Evolutionary conservation across 495 filamentous ascomycete genomes (phyloP), one percentile per base, ranked within the genome.

Genomic region (Xylaria castorea): DNA sequence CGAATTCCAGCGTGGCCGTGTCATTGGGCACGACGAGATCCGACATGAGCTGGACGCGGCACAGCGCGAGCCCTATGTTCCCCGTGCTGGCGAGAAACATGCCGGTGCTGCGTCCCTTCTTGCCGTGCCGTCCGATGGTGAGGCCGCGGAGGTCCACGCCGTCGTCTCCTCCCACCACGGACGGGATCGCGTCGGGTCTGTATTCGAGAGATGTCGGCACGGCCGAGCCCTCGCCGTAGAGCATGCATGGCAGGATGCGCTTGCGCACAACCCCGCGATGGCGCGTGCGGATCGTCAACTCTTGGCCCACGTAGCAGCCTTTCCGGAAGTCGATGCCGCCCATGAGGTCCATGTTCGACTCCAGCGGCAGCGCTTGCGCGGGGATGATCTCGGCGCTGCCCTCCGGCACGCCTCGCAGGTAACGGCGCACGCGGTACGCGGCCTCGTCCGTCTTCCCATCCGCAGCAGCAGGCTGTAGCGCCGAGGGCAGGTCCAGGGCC

Each of bases 281-380:
- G 77, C 94, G 90, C 0, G 97, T 98, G 32, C 96, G 90, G 58
- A 97, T 97, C 9, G 97, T 98, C 66, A 98, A 85, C 80, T 99
- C 96, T 83, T 99, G 96, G 0, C 96, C 96, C 0, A 98, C 90
- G 80, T 99, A 99, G 81, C 96, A 99, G 1, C 96, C 96, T 83
- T 99, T 99, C 61, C 89, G 87, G 81, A 97, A 99, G 83, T 98
- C 94, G 53, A 98, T 88, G 4, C 87, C 97, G 22, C 87, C 85
- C 86, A 91, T 90, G 74, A 92, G 85, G 80, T 99, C 96, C 74
- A 97, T 84, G 79, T 97, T 96, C 71, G 84, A 90, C 79, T 98
- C 94, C 74, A 92, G 89, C 27, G 94, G 94, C 58, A 98, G 83
- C 34, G 93, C 90, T 3, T 85, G 80, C 55, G 90, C 92, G 60